Conservation (phyloP, 176 grass and related monocot species). For the Ananas comosus region DNA sequence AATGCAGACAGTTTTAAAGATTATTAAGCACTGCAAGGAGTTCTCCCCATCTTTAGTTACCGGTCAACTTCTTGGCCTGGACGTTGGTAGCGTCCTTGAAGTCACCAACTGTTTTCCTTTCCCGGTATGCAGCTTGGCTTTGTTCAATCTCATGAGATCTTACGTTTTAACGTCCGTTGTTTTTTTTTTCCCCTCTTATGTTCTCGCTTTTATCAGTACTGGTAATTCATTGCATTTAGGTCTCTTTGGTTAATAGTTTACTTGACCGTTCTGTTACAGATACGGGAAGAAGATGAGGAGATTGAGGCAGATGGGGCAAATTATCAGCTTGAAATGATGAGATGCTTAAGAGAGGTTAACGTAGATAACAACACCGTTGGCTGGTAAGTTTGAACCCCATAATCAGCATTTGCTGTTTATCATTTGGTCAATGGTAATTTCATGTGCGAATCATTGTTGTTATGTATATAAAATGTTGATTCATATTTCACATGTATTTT, state of each 20-base stretch:
- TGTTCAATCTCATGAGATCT: background rate
- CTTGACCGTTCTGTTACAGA: constrained; percentile 27
- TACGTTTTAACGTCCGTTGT: too few relatives aligned
- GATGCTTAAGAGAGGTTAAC: constrained; percentile 93
- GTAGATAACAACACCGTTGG: constrained; percentile 98
- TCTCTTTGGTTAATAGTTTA: constrained; percentile 8
- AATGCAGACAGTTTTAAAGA: constrained; percentile 67
- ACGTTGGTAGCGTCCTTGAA: constrained; percentile 96
- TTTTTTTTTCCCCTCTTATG: too few relatives aligned
- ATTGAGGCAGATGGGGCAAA: constrained; percentile 94
- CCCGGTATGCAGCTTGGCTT: constrained; percentile 47
- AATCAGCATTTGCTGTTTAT: background rate
- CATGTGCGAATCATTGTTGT: background rate
- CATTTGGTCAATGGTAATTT: background rate
- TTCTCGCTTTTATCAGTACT: too few relatives aligned
- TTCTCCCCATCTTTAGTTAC: constrained; percentile 92
- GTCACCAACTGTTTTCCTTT: constrained; percentile 99
- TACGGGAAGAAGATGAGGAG: constrained; percentile 93
- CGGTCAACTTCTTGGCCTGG: constrained; percentile 95
- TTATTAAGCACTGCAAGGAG: constrained; percentile 97
- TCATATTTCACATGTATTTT: too few relatives aligned
- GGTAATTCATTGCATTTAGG: too few relatives aligned
- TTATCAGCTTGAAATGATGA: constrained; percentile 99
- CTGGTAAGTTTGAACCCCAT: constrained; percentile 49
- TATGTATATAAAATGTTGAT: too few relatives aligned